Conservation (phyloP, 805 yeast genomes). For the Tetrapisispora taiwanensis region DNA sequence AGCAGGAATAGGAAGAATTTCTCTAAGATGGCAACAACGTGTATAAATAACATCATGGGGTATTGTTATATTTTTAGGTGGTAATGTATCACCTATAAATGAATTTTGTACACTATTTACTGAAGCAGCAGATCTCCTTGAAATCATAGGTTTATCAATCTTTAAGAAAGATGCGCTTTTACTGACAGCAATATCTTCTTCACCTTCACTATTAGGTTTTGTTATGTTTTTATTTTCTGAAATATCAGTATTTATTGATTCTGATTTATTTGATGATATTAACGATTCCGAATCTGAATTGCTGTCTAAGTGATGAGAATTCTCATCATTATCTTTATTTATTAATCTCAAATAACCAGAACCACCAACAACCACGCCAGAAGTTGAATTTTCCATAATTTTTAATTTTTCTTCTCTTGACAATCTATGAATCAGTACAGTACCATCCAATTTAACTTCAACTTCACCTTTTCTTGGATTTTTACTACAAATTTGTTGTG, state of each 20-base stretch:
- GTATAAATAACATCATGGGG: conserved; percentile 71
- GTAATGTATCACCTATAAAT: conserved; percentile 17
- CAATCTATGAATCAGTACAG: conserved; percentile 44
- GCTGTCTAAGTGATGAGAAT: not conserved
- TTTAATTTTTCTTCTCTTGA: conserved; percentile 44
- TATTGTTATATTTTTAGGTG: conserved; percentile 25
- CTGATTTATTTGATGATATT: conserved; percentile 1
- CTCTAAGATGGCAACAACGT: conserved; percentile 85
- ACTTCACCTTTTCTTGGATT: conserved; percentile 78
- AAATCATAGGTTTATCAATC: conserved; percentile 38
- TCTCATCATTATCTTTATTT: conserved; percentile 2
- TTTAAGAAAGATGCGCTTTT: conserved; percentile 29
- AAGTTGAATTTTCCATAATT: conserved; percentile 37
- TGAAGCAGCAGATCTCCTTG: conserved; percentile 26
- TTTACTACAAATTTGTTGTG: conserved; percentile 80
- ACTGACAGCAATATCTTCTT: conserved; percentile 31
- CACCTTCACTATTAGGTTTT: conserved; percentile 26
- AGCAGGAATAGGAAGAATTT: conserved; percentile 86
- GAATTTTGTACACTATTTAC: conserved; percentile 10
- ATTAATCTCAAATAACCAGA: conserved; percentile 42
- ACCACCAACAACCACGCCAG: conserved; percentile 74
- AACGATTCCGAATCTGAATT: not conserved
- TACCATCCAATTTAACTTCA: conserved; percentile 44
- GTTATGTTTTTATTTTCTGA: conserved; percentile 2
- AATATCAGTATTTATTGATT: not conserved